Evolutionary conservation across 768 basidiomycete species (phyloP).

Genomic region (Suillus alpinus): DNA sequence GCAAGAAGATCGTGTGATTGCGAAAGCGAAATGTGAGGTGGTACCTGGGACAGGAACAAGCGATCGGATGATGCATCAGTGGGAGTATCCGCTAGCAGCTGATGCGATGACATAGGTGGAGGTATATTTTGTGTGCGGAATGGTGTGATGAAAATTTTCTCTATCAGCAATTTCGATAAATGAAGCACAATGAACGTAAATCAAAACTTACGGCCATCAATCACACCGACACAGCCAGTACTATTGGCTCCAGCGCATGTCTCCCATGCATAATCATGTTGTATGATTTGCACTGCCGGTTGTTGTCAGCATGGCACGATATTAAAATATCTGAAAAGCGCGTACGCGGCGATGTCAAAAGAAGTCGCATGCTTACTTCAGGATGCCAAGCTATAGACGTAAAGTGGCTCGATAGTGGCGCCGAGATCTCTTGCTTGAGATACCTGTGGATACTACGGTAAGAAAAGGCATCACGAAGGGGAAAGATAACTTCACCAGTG

Average conservation of each 20-base stretch:
- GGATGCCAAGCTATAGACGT: slow-evolving; percentile 86
- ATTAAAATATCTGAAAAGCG: slow-evolving; percentile 5
- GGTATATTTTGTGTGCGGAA: slow-evolving; percentile 94
- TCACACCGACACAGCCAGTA: slow-evolving; percentile 83
- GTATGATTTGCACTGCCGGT: slow-evolving; percentile 48
- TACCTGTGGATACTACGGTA: slow-evolving; percentile 53
- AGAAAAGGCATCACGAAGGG: neutral
- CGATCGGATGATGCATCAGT: neutral
- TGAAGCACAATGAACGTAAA: neutral
- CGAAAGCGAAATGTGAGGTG: slow-evolving; percentile 68
- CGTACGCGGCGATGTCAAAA: slow-evolving; percentile 67
- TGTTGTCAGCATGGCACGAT: neutral
- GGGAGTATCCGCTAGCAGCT: slow-evolving; percentile 30
- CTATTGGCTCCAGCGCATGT: slow-evolving; percentile 72
- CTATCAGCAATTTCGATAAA: slow-evolving; percentile 36
- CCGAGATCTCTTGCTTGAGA: slow-evolving; percentile 83
- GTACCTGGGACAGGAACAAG: slow-evolving; percentile 22
- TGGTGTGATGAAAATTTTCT: slow-evolving; percentile 77
- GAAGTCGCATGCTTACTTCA: slow-evolving; percentile 64
- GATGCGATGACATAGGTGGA: slow-evolving; percentile 91
- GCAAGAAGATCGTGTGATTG: slow-evolving; percentile 54
- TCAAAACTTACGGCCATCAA: slow-evolving; percentile 76
- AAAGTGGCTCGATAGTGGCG: slow-evolving; percentile 54
- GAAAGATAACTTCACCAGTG: slow-evolving; percentile 60
- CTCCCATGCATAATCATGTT: slow-evolving; percentile 74